Base-by-base conservation (phyloP, 1,284 basidiomycete genomes). In the Entoloma clypeatum region DNA sequence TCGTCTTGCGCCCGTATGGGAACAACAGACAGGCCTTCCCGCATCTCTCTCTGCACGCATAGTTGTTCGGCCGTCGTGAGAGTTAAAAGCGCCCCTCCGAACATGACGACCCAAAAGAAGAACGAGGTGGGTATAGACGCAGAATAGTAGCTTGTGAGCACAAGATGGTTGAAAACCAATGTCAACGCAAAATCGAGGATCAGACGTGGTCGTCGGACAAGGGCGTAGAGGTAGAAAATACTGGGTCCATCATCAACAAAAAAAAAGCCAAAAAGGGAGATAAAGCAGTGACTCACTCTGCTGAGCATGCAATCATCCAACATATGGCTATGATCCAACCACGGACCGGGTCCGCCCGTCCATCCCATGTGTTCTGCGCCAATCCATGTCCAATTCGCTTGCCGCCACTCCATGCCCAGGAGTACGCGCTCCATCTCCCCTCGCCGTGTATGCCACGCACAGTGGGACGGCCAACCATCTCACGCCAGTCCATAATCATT, bases 401-500 rank as follows among this genome's bases (percentile, higher is more conserved):
- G 3, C 86, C 85, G 22, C 83, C 80, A 53, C 81, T 87, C 81
- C 86, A 89, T 5, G 79, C 83, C 49, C 81, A 79, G 25, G 74
- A 71, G 59, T 79, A 77, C 19, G 79, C 75, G 36, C 65, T 69
- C 79, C 82, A 88, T 25, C 75, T 67, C 39, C 77, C 75, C 45
- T 75, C 77, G 13, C 77, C 80, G 28, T 77, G 72, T 41, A 76
- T 65, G 11, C 77, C 75, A 44, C 74, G 75, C 1, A 85, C 76
- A 0, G 90, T 92, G 2, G 86, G 79, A 43, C 77, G 67, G 6
- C 90, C 87, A 1, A 89, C 87, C 75, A 99, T 84, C 62, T 97
- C 90, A 34, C 92, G 76, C 95, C 95, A 99, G 65, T 99, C 94
- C 79, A 99, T 89, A 21, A 98, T 71, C 86, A 93, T 90, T 7